Conservation (phyloP, 768 basidiomycete genomes). For the Mycena vitilis region DNA sequence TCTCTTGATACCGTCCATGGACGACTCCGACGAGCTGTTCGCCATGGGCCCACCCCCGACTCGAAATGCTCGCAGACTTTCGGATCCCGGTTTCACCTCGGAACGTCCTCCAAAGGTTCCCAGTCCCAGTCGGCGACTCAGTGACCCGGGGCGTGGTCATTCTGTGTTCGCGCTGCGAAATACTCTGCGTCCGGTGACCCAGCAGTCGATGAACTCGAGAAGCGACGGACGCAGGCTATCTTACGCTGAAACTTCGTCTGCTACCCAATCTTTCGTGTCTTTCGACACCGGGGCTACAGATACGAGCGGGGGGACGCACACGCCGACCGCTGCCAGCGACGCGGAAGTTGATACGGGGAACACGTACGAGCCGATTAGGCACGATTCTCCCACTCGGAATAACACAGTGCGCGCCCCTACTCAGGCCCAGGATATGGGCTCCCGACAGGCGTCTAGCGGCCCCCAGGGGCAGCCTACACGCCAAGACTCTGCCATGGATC, state of each 20-base stretch:
- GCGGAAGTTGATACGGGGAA: not conserved
- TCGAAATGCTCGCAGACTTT: conserved; percentile 24
- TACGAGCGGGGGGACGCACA: conserved; percentile 18
- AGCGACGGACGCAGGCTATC: conserved; percentile 26
- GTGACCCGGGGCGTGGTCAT: conserved; percentile 30
- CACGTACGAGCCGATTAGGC: not conserved
- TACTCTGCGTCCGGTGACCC: conserved; percentile 18
- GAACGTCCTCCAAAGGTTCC: conserved; percentile 17
- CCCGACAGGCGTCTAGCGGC: conserved; percentile 6
- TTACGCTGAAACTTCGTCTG: conserved; percentile 32
- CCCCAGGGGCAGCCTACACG: conserved; percentile 2
- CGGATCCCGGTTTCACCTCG: conserved; percentile 29
- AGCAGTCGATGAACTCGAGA: conserved; percentile 15
- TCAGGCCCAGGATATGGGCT: not conserved
- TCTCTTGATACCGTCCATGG: conserved; percentile 6
- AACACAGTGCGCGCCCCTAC: conserved; percentile 3
- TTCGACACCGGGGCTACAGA: conserved; percentile 19
- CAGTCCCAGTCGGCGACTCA: conserved; percentile 19
- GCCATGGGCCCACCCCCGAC: not conserved
- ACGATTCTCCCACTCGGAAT: conserved; percentile 16
- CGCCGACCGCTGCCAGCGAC: conserved; percentile 24
- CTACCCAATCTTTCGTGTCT: conserved; percentile 35
- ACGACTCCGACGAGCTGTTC: conserved; percentile 20
- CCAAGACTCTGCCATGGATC: not conserved
- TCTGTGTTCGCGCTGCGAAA: conserved; percentile 29